These are phyloP conservation scores for Backusella mclennaniae DNA, from an alignment of 192 early-diverging fungal species.

Conservation along the genomic window DNA sequence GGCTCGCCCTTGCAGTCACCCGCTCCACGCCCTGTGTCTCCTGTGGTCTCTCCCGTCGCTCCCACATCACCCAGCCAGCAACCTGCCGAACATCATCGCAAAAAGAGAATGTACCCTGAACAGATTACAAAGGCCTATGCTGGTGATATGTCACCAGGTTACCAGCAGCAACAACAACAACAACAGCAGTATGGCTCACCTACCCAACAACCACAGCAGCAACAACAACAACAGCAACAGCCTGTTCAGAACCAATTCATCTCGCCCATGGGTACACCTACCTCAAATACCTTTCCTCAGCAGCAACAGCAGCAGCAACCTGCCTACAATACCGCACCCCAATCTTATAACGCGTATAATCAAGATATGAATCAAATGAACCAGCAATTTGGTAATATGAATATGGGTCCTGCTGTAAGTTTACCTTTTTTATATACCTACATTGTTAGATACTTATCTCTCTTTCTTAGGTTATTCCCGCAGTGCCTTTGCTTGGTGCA, in stretches of 20 bases:
- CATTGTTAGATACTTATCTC: neutral
- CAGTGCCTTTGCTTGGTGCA: constrained; percentile 51
- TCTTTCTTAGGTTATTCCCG: constrained; percentile 16
- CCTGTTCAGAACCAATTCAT: constrained; percentile 5
- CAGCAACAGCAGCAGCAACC: constrained; percentile 9
- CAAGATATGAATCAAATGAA: constrained; percentile 27
- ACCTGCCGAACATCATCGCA: constrained; percentile 30
- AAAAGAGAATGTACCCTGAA: constrained; percentile 54
- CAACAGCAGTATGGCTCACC: constrained; percentile 30
- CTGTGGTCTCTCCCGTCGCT: constrained; percentile 10
- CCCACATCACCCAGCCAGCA: constrained; percentile 20
- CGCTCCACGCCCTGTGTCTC: neutral
- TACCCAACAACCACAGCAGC: constrained; percentile 11
- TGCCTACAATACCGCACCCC: constrained; percentile 7
- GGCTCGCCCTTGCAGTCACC: constrained; percentile 11
- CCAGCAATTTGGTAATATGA: constrained; percentile 41
- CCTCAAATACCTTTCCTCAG: constrained; percentile 16
- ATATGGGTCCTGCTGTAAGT: constrained; percentile 14
- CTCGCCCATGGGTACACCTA: constrained; percentile 7
- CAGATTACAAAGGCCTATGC: constrained; percentile 43
- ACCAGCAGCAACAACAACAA: constrained; percentile 9
- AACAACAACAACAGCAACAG: constrained; percentile 24
- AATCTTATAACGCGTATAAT: constrained; percentile 9
- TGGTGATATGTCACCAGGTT: constrained; percentile 18
- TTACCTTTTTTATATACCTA: neutral